Conservation (phyloP, 2,329 filamentous ascomycete species). For the Pseudofabraea citricarpa region DNA sequence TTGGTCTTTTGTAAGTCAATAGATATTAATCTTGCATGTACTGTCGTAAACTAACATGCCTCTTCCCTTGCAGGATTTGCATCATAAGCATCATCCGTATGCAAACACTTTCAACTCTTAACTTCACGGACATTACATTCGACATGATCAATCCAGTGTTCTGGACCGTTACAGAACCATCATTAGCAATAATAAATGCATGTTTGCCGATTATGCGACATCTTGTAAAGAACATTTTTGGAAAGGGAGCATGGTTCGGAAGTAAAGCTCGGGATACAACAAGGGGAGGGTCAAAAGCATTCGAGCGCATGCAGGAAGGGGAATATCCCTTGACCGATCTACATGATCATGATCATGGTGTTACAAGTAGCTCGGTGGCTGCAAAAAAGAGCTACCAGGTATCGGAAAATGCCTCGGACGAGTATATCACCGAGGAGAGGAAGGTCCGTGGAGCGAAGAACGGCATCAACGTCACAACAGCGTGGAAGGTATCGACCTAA, state of each 20-base stretch:
- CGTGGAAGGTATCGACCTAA: background rate
- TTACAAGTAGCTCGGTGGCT: background rate
- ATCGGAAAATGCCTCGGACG: background rate
- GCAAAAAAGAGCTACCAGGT: background rate
- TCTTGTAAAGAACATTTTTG: background rate
- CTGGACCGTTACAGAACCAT: slow-evolving; percentile 12
- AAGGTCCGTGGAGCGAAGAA: background rate
- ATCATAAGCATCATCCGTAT: slow-evolving; percentile 21
- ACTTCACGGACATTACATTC: slow-evolving; percentile 18
- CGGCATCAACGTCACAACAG: background rate
- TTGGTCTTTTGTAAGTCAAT: slow-evolving; percentile 36
- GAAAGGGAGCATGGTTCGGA: background rate
- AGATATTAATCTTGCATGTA: background rate
- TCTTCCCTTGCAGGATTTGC: slow-evolving; percentile 12
- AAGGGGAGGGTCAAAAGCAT: background rate
- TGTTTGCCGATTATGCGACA: slow-evolving; percentile 3
- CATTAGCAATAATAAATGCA: slow-evolving; percentile 2
- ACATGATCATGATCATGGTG: background rate
- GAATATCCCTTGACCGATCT: background rate
- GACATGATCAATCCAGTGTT: slow-evolving; percentile 21
- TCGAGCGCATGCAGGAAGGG: background rate
- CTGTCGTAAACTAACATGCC: background rate
- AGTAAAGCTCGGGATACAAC: background rate
- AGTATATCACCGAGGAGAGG: background rate
- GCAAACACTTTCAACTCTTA: slow-evolving; percentile 19